These are phyloP conservation scores for Naganishia albida DNA, from an alignment of 1,284 basidiomycete genomes.

Conservation along the genomic window DNA sequence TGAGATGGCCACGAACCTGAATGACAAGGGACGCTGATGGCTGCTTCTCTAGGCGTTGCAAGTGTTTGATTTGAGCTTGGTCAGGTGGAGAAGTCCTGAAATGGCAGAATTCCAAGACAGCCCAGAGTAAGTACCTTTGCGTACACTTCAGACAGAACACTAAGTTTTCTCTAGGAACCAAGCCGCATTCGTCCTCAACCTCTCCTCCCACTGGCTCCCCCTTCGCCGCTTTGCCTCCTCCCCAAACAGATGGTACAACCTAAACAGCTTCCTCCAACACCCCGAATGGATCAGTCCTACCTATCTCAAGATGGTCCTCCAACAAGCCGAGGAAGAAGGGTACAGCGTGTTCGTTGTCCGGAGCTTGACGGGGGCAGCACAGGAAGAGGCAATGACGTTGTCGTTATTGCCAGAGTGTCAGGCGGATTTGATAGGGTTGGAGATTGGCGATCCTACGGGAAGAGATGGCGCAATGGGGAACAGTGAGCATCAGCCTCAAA, in stretches of 20 bases:
- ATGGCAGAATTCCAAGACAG: slow-evolving; percentile 73
- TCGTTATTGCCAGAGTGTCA: slow-evolving; percentile 48
- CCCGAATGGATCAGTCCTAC: slow-evolving; percentile 82
- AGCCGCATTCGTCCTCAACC: slow-evolving; percentile 84
- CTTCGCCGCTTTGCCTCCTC: slow-evolving; percentile 73
- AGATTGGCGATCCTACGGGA: slow-evolving; percentile 46
- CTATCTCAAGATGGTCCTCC: slow-evolving; percentile 80
- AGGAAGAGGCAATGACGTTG: slow-evolving; percentile 40
- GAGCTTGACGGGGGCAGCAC: slow-evolving; percentile 48
- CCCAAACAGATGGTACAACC: slow-evolving; percentile 78
- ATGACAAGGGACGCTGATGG: not conserved
- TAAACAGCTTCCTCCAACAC: slow-evolving; percentile 71
- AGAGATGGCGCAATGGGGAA: slow-evolving; percentile 34
- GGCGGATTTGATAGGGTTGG: slow-evolving; percentile 47
- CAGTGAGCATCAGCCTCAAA: slow-evolving; percentile 5
- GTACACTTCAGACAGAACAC: not conserved
- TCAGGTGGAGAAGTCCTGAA: slow-evolving; percentile 79
- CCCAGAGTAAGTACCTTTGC: slow-evolving; percentile 66
- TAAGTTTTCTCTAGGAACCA: slow-evolving; percentile 61
- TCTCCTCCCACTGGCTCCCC: slow-evolving; percentile 84
- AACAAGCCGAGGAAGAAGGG: slow-evolving; percentile 83
- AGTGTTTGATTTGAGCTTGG: slow-evolving; percentile 77
- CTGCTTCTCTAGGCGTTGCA: slow-evolving; percentile 61
- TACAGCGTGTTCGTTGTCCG: slow-evolving; percentile 85
- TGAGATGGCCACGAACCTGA: slow-evolving; percentile 37